A percentile compares a stretch with the other conserved stretches of the same genome.
These are phyloP conservation scores for Leccinum broughii DNA, from an alignment of 768 basidiomycete species.

Conservation along the genomic window DNA sequence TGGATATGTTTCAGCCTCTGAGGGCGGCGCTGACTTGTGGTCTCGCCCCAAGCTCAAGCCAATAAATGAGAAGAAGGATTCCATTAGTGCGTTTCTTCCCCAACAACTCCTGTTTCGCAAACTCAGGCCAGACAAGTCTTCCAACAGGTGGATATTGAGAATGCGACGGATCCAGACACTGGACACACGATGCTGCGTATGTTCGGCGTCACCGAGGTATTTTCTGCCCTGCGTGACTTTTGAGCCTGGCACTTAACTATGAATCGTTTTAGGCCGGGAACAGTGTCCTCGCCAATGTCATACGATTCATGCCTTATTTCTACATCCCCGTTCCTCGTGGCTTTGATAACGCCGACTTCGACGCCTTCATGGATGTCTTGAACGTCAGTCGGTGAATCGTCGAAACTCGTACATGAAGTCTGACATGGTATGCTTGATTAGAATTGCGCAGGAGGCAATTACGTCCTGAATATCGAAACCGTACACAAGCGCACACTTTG, in stretches of 20 bases:
- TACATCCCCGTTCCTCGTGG: conserved; percentile 87
- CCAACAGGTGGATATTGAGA: conserved; percentile 94
- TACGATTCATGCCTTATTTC: conserved; percentile 89
- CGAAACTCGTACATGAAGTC: background rate
- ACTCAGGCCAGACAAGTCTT: conserved; percentile 56
- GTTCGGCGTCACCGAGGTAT: conserved; percentile 89
- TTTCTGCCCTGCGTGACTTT: conserved; percentile 9
- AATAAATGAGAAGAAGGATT: conserved; percentile 61
- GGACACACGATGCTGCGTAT: conserved; percentile 58
- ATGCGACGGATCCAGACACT: conserved; percentile 46
- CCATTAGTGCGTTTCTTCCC: conserved; percentile 54
- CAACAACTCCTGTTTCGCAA: background rate
- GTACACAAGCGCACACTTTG: conserved; percentile 72
- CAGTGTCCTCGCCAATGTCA: conserved; percentile 84
- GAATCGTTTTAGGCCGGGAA: conserved; percentile 62
- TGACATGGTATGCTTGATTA: conserved; percentile 11
- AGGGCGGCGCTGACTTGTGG: conserved; percentile 81
- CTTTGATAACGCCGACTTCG: conserved; percentile 66
- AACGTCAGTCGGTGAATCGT: conserved; percentile 56
- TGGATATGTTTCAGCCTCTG: conserved; percentile 46
- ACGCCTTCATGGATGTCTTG: conserved; percentile 62
- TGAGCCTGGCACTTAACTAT: conserved; percentile 3
- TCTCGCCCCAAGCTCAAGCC: conserved; percentile 55
- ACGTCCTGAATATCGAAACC: conserved; percentile 55
- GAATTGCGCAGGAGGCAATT: conserved; percentile 32